Evolutionary conservation across 176 grass and related monocot species (phyloP), one percentile per base, ranked within the genome.

Genomic region (Raddia distichophylla): DNA sequence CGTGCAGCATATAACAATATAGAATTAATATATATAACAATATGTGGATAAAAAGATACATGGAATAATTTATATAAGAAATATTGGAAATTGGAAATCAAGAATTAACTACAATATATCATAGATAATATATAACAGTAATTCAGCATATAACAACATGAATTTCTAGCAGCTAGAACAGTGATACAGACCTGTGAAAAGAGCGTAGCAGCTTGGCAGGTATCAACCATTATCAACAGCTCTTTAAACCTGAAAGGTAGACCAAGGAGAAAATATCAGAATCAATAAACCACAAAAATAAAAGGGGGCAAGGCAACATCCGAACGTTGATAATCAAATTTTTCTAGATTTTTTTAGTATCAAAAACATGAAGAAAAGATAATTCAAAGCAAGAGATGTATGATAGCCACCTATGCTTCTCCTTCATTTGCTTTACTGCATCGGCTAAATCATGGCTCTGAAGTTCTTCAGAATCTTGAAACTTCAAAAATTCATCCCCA

Each of bases 341-440:
- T 13, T 61, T 33, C 5, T 46, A 46, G 42, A 52, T 81, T 59
- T 78, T 60, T 33, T 4, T 33, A 6, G 47, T 27, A 52, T 0
- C 40, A 71, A 71, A 82, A 82, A 59, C 5, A 13, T 33, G 64
- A 22, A 43, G 57, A 48, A 75, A 47, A 49, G 18, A 50, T 48
- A 22, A 32, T 48, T 62, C 7, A 51, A 40, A 68, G 17, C 66
- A 60, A 55, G 3, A 42, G 54, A n/a, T 49, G 55, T 9, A 75
- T 12, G 52, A 93, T 72, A 62, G 56, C 74, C 42, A 95, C 96
- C 93, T 86, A 82, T 88, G 85, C 67, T 95, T 98, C 91, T 99
- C 96, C 73, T 95, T 99, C 97, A 99, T 96, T 75, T 99, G 97
- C 80, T 91, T 99, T 67, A 99, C 97, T 70, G 83, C 97, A 89